Conservation (phyloP, 768 basidiomycete genomes). For the Hydnum rufescens region DNA sequence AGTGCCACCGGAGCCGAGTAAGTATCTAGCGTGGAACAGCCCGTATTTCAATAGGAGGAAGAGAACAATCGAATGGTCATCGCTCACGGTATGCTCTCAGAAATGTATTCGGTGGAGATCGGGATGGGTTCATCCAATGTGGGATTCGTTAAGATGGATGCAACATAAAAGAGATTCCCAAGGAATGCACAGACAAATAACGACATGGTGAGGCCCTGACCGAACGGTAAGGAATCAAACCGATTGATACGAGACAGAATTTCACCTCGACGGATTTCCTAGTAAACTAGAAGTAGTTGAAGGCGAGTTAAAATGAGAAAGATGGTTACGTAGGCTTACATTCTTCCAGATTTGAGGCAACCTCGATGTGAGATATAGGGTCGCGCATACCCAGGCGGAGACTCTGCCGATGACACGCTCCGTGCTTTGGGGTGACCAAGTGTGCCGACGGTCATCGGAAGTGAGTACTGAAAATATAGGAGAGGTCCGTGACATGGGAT, state of each 20-base stretch:
- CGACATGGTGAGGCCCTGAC: constrained; percentile 76
- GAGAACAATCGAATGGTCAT: not conserved
- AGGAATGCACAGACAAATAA: constrained; percentile 87
- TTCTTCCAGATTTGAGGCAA: constrained; percentile 99
- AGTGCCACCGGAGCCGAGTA: constrained; percentile 84
- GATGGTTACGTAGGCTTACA: constrained; percentile 34
- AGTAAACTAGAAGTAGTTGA: too few relatives aligned
- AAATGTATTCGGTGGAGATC: constrained; percentile 41
- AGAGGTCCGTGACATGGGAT: too few relatives aligned
- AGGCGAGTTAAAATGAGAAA: not conserved
- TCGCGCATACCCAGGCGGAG: constrained; percentile 89
- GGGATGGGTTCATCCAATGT: constrained; percentile 32
- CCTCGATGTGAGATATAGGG: constrained; percentile 78
- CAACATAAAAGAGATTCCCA: constrained; percentile 85
- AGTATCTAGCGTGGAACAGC: constrained; percentile 35
- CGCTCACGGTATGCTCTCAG: constrained; percentile 71
- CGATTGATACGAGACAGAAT: not conserved
- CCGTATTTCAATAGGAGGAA: not conserved
- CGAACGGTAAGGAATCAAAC: constrained; percentile 27
- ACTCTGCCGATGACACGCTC: constrained; percentile 71
- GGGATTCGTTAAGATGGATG: constrained; percentile 71
- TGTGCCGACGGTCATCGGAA: too few relatives aligned
- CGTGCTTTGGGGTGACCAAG: constrained; percentile 7
- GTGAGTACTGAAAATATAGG: too few relatives aligned
- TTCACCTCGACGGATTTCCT: constrained; percentile 2